Base-by-base conservation (phyloP, 352 stramenopile genomes). In the Blastocystis sp. region DNA sequence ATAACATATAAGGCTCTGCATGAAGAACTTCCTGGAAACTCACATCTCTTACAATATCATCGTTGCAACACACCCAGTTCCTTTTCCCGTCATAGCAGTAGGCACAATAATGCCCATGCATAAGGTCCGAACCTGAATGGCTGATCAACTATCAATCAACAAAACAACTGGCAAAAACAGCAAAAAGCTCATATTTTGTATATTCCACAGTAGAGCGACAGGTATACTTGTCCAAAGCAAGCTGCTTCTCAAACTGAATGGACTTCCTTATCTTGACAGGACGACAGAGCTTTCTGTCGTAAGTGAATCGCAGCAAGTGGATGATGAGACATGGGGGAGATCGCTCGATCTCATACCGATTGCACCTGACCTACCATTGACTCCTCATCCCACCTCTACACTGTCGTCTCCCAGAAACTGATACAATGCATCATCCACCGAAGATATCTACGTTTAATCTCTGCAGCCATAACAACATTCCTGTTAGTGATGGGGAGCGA, bases 11-110 rank as follows among this genome's bases (percentile, higher is more conserved):
- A n/a, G 73, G 73, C 26, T 69, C 50, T 2, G 50, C 20, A 24
- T 68, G 73, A 13, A 85, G 16, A 37, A 85, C 73, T n/a, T 85
- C 73, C 50, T 85, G 73, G 73, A 54, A 85, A 43, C 73, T 85
- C 9, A 85, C 73, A 37, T 85, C 73, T 3, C 73, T n/a, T 41
- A 85, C 47, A 20, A n/a, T 47, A 50, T 85, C 47, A n/a, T 85
- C 73, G 50, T 85, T 62, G 39, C 73, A 85, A 26, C 73, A 62
- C n/a, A 66, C 30, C 73, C 73, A 85, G 7, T 55, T 55, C 34
- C 6, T 8, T 24, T 85, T 55, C 8, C 18, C 13, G 9, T 26
- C 47, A 26, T 45, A 53, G 47, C 73, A 85, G 39, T 66, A 85
- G 6, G 26, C 54, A 3, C 65, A 8, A 45, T 85, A 85, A 34